phyloP scores from a whole-genome alignment of 257 asterid species.

The Apocynum venetum region DNA sequence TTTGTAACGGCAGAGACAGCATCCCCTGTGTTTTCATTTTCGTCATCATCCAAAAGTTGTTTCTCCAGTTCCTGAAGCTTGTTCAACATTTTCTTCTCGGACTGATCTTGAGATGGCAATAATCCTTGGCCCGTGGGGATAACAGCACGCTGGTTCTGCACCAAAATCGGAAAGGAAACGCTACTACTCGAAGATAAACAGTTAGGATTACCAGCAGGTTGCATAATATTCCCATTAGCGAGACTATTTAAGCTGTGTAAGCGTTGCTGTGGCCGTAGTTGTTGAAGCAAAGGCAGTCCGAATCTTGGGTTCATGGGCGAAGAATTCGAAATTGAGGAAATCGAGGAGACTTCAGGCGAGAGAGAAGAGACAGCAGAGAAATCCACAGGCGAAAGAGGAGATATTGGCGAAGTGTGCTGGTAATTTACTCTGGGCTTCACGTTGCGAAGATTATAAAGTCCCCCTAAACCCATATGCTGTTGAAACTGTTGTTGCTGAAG shows the following conservation, averaged over 20 bases:
- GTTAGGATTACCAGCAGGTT: constrained; percentile 15
- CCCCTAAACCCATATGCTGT: constrained; percentile 45
- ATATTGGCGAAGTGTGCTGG: constrained; percentile 49
- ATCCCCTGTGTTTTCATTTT: constrained; percentile 32
- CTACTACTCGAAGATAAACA: constrained; percentile 14
- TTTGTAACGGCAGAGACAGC: constrained; percentile 49
- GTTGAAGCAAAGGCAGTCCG: constrained; percentile 51
- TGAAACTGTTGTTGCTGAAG: constrained; percentile 32
- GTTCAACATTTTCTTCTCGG: constrained; percentile 53
- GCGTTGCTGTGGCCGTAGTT: constrained; percentile 32
- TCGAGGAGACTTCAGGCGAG: constrained; percentile 32
- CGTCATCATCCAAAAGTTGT: constrained; percentile 64
- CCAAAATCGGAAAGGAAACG: constrained; percentile 33
- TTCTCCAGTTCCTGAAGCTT: constrained; percentile 69
- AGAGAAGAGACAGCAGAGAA: constrained; percentile 35
- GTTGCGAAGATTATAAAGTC: constrained; percentile 54
- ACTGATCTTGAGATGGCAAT: constrained; percentile 16
- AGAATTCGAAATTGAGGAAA: constrained; percentile 38
- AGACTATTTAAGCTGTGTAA: constrained; percentile 4
- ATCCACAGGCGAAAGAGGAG: constrained; percentile 56
- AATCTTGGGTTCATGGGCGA: constrained; percentile 39
- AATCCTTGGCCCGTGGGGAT: constrained; percentile 15
- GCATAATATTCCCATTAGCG: constrained; percentile 3
- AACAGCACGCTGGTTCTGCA: constrained; percentile 19
- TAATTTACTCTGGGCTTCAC: constrained; percentile 54